These are phyloP conservation scores for Sergeia podlipaevii DNA, from an alignment of 208 protist species.

Conservation along the genomic window DNA sequence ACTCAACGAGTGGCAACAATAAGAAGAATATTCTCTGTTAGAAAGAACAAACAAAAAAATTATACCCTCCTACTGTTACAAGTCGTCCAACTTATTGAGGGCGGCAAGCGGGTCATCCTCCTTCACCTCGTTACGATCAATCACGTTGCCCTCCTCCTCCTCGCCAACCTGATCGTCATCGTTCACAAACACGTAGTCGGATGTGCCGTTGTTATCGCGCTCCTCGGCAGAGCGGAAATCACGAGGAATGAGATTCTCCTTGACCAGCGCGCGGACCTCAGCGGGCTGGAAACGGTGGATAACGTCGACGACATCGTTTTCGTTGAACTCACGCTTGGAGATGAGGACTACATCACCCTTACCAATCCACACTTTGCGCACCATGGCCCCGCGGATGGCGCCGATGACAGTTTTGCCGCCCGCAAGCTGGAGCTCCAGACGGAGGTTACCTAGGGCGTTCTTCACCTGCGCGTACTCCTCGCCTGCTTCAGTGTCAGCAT, in stretches of 20 bases:
- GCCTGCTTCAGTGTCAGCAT: constrained; percentile 92
- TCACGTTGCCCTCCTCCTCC: constrained; percentile 42
- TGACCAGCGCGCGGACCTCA: constrained; percentile 74
- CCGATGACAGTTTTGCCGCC: constrained; percentile 77
- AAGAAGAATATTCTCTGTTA: too few species aligned
- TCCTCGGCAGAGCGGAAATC: constrained; percentile 80
- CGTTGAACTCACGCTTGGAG: constrained; percentile 74
- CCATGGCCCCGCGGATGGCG: constrained; percentile 80
- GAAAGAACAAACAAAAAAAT: too few species aligned
- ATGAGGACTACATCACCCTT: constrained; percentile 80
- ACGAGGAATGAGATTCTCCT: constrained; percentile 77
- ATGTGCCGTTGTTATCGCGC: constrained; percentile 42
- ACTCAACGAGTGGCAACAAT: background rate
- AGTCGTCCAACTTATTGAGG: constrained; percentile 64
- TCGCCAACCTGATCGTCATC: constrained; percentile 43
- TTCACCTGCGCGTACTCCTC: constrained; percentile 98
- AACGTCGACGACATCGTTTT: constrained; percentile 80
- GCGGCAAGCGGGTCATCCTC: constrained; percentile 66
- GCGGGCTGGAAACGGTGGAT: constrained; percentile 71
- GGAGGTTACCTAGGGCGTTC: constrained; percentile 96
- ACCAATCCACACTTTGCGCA: constrained; percentile 80
- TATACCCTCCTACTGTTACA: constrained; percentile 26
- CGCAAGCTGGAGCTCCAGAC: constrained; percentile 92
- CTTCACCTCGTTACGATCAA: constrained; percentile 67
- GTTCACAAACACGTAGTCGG: constrained; percentile 78